Conservation (phyloP, 352 stramenopile genomes). For the Pythium rhizo-oryzae region DNA sequence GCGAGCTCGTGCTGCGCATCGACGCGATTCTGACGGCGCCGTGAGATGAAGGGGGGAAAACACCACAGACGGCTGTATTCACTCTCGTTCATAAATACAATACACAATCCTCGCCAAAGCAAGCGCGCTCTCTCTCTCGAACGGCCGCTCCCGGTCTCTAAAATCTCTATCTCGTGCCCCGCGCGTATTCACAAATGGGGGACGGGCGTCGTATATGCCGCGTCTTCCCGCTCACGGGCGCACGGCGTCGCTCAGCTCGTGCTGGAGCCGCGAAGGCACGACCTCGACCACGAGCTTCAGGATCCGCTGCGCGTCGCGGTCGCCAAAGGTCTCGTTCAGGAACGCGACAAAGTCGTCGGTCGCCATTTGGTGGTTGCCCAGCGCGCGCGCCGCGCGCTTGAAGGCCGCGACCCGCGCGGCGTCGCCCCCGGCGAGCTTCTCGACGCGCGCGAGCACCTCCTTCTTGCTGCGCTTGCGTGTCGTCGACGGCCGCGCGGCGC, state of each 20-base stretch:
- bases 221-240: conserved; percentile 4
- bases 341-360: conserved; percentile 63
- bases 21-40: conserved; percentile 46
- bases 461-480: conserved; percentile 64
- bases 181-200: conserved; percentile 3
- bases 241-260: conserved; percentile 57
- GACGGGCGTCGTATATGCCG: background rate
- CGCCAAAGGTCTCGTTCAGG: conserved; percentile 58
- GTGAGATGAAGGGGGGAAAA: background rate
- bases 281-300: conserved; percentile 67
- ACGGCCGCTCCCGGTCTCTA: background rate
- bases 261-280: conserved; percentile 62
- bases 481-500: background rate
- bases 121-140: conserved; percentile 17
- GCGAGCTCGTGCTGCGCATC: conserved; percentile 64
- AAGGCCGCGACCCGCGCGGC: conserved; percentile 54
- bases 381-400: conserved; percentile 67
- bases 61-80: conserved; percentile 17
- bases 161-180: background rate
- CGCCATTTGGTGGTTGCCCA: conserved; percentile 75
- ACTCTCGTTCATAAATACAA: conserved; percentile 28
- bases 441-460: conserved; percentile 69
- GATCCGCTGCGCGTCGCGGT: conserved; percentile 55
- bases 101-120: conserved; percentile 2
- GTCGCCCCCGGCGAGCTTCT: conserved; percentile 53